Conservation (phyloP, 1,284 basidiomycete genomes). For the Rugosomyces carneus region DNA sequence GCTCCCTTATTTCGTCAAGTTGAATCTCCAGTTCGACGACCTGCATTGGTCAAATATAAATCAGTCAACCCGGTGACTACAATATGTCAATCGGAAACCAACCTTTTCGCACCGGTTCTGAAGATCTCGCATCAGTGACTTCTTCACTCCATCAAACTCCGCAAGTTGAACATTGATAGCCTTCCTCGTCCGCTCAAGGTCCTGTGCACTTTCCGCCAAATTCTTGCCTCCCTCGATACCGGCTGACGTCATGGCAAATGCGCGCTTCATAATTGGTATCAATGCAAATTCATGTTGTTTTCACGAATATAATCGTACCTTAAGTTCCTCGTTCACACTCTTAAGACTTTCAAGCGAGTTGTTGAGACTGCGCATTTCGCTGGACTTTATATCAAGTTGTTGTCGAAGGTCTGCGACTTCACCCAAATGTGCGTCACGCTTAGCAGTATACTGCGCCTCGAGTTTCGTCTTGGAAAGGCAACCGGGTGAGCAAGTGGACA, state of each 20-base stretch:
- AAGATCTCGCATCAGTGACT: conserved; percentile 96
- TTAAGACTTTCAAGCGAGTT: conserved; percentile 90
- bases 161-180: conserved; percentile 95
- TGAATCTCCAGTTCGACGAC: conserved; percentile 99
- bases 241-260: conserved; percentile 93
- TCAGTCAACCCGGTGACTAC: neutral
- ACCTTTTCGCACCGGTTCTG: conserved; percentile 99
- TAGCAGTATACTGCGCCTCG: conserved; percentile 89
- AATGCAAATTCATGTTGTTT: conserved; percentile 6
- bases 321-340: conserved; percentile 96
- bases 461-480: conserved; percentile 71
- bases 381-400: conserved; percentile 82
- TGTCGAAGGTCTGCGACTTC: conserved; percentile 91
- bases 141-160: conserved; percentile 98
- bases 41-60: conserved; percentile 34
- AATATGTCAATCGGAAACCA: conserved; percentile 18
- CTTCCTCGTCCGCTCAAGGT: conserved; percentile 95
- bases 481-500: conserved; percentile 15
- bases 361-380: conserved; percentile 83
- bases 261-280: conserved; percentile 53
- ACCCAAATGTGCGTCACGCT: conserved; percentile 82
- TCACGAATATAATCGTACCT: conserved; percentile 46
- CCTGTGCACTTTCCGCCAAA: conserved; percentile 92
- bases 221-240: conserved; percentile 96
- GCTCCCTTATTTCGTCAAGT: conserved; percentile 97